Evolutionary conservation across 2,329 filamentous ascomycete genomes (phyloP).

Genomic region (Claviceps cyperi): DNA sequence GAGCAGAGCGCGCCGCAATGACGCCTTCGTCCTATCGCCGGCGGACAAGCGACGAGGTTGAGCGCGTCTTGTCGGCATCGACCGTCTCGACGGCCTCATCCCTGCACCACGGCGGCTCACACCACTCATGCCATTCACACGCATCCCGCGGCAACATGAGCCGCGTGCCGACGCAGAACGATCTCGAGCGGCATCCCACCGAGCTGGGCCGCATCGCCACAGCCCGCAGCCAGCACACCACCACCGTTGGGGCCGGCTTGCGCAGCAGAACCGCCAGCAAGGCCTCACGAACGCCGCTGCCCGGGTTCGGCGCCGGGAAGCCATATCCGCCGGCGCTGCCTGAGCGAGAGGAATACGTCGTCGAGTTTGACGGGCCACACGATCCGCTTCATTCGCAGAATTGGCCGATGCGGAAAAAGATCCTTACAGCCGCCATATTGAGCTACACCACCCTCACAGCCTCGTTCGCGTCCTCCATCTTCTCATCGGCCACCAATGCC

Average conservation of each 20-base stretch:
- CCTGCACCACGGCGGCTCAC: slow-evolving; percentile 19
- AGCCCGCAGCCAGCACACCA: slow-evolving; percentile 52
- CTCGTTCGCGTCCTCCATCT: slow-evolving; percentile 62
- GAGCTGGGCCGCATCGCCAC: slow-evolving; percentile 59
- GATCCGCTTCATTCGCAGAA: slow-evolving; percentile 82
- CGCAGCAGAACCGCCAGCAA: slow-evolving; percentile 25
- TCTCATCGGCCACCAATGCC: slow-evolving; percentile 47
- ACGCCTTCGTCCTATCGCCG: slow-evolving; percentile 24
- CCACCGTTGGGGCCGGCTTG: slow-evolving; percentile 47
- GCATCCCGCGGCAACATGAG: slow-evolving; percentile 34
- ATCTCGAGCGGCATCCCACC: slow-evolving; percentile 56
- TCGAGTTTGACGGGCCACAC: slow-evolving; percentile 71
- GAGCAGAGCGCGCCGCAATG: slow-evolving; percentile 38
- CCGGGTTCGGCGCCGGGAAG: slow-evolving; percentile 60
- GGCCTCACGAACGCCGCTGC: slow-evolving; percentile 44
- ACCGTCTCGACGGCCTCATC: slow-evolving; percentile 36
- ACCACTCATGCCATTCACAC: no score
- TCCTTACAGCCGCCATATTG: slow-evolving; percentile 51
- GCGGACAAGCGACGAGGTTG: slow-evolving; percentile 39
- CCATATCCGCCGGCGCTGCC: slow-evolving; percentile 56
- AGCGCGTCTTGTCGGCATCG: slow-evolving; percentile 41
- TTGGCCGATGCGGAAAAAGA: slow-evolving; percentile 68
- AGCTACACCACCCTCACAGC: slow-evolving; percentile 60
- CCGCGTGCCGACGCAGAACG: slow-evolving; percentile 47
- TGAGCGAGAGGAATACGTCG: slow-evolving; percentile 61